Evolutionary conservation across 768 basidiomycete genomes (phyloP).

Genomic region (Pleurotus djamor): DNA sequence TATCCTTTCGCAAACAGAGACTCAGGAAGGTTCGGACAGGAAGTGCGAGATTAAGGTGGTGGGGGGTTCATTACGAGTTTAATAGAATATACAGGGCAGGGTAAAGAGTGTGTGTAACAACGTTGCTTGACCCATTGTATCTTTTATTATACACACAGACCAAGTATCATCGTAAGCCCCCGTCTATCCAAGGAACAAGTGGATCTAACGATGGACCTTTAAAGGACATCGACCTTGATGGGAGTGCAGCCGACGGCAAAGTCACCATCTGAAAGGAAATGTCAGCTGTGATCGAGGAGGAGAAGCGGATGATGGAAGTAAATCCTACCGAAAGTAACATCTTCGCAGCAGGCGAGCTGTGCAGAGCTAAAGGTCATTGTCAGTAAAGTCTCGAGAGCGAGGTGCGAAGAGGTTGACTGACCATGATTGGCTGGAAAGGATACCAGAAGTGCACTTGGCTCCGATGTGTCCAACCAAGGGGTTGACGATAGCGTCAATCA

Average conservation of each 20-base stretch:
- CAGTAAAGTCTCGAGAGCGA: background rate
- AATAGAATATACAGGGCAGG: constrained; percentile 3
- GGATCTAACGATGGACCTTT: background rate
- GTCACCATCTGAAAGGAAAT: background rate
- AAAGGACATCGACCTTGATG: constrained; percentile 1
- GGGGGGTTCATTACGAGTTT: background rate
- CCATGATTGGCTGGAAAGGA: background rate
- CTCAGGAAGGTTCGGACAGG: background rate
- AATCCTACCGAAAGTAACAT: constrained; percentile 3
- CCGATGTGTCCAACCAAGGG: constrained; percentile 2
- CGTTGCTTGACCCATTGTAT: background rate
- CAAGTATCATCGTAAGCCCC: background rate
- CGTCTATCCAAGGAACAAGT: background rate
- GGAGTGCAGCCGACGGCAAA: constrained; percentile 5
- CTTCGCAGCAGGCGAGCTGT: constrained; percentile 4
- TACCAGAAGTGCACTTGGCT: background rate
- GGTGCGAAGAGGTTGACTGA: background rate
- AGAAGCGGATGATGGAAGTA: background rate
- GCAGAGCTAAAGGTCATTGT: background rate
- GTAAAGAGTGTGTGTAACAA: constrained; percentile 2
- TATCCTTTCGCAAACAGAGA: no score
- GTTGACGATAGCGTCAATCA: background rate
- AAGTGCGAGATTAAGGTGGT: background rate
- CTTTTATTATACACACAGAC: background rate
- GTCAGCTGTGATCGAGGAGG: background rate